These are phyloP conservation scores for Camellia granthamiana DNA, from an alignment of 148 eudicot species.

Conservation along the genomic window DNA sequence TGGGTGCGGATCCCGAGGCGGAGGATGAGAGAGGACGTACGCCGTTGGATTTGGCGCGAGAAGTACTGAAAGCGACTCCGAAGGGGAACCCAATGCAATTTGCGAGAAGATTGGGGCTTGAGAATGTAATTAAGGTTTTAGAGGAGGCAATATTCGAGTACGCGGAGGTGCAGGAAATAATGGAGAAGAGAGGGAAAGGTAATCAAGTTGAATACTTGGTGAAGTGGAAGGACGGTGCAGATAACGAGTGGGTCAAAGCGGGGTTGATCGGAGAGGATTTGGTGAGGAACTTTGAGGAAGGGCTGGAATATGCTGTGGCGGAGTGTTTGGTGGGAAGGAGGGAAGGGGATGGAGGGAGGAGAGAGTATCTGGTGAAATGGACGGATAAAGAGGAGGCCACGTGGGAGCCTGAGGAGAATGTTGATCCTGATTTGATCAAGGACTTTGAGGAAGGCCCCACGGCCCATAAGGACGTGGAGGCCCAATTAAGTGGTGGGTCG, in stretches of 20 bases:
- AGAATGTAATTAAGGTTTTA: constrained; percentile 48
- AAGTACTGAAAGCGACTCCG: constrained; percentile 56
- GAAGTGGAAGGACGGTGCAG: constrained; percentile 81
- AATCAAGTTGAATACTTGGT: constrained; percentile 72
- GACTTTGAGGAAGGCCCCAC: constrained; percentile 46
- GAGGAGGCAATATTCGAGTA: constrained; percentile 77
- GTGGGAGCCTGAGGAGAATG: constrained; percentile 93
- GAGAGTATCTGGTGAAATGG: constrained; percentile 83
- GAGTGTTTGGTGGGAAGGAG: constrained; percentile 49
- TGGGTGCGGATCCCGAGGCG: constrained; percentile 61
- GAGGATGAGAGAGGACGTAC: constrained; percentile 61
- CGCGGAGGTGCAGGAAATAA: constrained; percentile 73
- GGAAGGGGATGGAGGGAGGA: constrained; percentile 44
- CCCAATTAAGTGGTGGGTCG: constrained; percentile 10
- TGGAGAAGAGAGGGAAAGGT: constrained; percentile 89
- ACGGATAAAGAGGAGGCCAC: constrained; percentile 78
- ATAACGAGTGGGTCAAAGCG: constrained; percentile 79
- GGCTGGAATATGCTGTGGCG: constrained; percentile 86
- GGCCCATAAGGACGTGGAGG: constrained; percentile 1
- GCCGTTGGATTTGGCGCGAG: constrained; percentile 63
- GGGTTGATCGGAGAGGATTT: constrained; percentile 59
- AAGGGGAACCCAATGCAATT: constrained; percentile 69
- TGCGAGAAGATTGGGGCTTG: constrained; percentile 67
- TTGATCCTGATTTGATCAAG: constrained; percentile 71
- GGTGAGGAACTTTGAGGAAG: constrained; percentile 75